Evolutionary conservation across 2,329 filamentous ascomycete genomes (phyloP).

Genomic region (Talaromyces pinophilus): DNA sequence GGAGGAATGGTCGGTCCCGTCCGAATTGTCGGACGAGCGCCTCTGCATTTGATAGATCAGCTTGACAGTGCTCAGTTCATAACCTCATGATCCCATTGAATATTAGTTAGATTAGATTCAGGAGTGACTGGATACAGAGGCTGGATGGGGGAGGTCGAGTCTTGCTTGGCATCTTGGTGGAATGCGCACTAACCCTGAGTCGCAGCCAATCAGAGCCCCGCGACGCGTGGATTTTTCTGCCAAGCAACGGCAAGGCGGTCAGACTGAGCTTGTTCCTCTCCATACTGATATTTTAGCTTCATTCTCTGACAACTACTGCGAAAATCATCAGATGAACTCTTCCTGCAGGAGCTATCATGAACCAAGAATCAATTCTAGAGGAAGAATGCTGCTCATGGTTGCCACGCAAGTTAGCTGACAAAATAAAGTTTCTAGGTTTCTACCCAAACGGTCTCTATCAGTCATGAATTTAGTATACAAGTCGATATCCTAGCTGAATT

Average conservation of each 20-base stretch:
- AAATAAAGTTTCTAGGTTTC: too few species aligned
- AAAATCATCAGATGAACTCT: too few species aligned
- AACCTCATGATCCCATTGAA: slow-evolving; percentile 1
- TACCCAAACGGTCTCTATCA: too few species aligned
- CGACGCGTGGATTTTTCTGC: slow-evolving; percentile 10
- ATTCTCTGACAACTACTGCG: background rate
- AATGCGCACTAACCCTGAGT: slow-evolving; percentile 15
- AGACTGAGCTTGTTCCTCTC: background rate
- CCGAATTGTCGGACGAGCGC: slow-evolving; percentile 49
- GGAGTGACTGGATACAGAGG: background rate
- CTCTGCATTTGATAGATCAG: slow-evolving; percentile 44
- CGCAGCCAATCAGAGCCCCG: slow-evolving; percentile 4
- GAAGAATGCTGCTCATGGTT: background rate
- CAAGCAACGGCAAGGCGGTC: slow-evolving; percentile 10
- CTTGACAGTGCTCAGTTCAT: slow-evolving; percentile 1
- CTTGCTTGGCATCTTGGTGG: slow-evolving; percentile 9
- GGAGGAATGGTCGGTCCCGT: slow-evolving; percentile 43
- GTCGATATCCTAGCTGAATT: too few species aligned
- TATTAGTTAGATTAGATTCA: background rate
- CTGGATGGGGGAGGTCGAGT: background rate
- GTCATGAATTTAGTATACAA: too few species aligned
- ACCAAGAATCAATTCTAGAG: too few species aligned
- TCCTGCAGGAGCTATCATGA: too few species aligned
- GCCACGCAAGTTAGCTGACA: too few species aligned
- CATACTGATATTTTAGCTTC: background rate